Percentiles rank a stretch among this genome's conserved stretches.
phyloP scores from a whole-genome alignment of 1,139 yeast species.

The Zygosaccharomyces sapae region DNA sequence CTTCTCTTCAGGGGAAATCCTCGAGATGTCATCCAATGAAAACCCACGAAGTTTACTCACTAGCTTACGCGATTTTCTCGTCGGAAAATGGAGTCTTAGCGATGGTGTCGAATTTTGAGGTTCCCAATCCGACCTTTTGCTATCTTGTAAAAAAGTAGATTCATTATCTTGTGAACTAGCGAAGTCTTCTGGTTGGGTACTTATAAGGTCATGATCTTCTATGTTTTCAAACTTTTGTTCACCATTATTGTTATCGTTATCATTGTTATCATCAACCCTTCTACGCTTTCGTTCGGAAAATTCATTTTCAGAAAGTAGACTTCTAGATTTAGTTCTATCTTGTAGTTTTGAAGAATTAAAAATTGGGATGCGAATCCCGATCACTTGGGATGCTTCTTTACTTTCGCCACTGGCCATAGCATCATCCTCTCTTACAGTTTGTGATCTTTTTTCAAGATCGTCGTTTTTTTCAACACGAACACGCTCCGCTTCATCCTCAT shows the following conservation, averaged over 20 bases:
- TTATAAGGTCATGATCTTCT: no score
- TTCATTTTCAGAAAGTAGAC: neutral
- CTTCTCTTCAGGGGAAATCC: slow-evolving; percentile 23
- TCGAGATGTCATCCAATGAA: slow-evolving; percentile 17
- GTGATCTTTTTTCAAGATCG: neutral
- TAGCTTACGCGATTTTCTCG: slow-evolving; percentile 23
- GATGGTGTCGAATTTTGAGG: slow-evolving; percentile 15
- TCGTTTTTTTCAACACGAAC: neutral
- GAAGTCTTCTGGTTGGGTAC: slow-evolving; percentile 3
- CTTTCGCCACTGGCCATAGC: neutral
- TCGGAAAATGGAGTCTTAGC: slow-evolving; percentile 21
- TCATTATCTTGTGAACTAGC: slow-evolving; percentile 1
- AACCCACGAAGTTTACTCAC: slow-evolving; percentile 21
- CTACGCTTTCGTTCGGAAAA: neutral
- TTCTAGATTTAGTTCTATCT: neutral
- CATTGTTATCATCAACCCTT: neutral
- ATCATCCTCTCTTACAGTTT: neutral
- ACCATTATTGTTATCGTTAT: neutral
- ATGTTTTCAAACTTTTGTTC: neutral
- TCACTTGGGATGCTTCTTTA: slow-evolving; percentile 3
- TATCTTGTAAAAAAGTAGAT: slow-evolving; percentile 1
- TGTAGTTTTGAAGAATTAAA: slow-evolving; percentile 21
- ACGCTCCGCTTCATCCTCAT: neutral
- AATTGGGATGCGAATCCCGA: slow-evolving; percentile 24
- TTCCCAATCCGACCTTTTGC: neutral